These are phyloP conservation scores for Nowakowskiella sp. DNA, from an alignment of 192 early-diverging fungal species.

Conservation along the genomic window DNA sequence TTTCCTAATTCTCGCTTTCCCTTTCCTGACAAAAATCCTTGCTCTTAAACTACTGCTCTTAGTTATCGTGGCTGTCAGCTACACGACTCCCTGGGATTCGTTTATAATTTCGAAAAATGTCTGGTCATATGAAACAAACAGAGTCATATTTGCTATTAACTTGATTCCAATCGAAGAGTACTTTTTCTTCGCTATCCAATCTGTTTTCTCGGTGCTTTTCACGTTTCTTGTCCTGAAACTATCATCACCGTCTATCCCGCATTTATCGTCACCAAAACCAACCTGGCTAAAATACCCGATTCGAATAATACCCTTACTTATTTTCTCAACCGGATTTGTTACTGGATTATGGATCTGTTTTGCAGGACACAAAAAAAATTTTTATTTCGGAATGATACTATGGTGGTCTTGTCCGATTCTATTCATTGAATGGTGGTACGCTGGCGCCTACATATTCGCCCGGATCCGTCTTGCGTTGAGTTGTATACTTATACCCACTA, in stretches of 20 bases:
- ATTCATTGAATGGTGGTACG: slow-evolving; percentile 38
- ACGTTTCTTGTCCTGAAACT: slow-evolving; percentile 27
- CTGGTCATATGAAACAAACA: slow-evolving; percentile 41
- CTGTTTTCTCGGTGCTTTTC: slow-evolving; percentile 31
- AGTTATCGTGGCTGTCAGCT: slow-evolving; percentile 27
- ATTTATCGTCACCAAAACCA: no score
- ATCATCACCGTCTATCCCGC: slow-evolving; percentile 19
- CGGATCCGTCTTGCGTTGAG: slow-evolving; percentile 11
- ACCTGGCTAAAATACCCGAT: no score
- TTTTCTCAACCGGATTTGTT: slow-evolving; percentile 5
- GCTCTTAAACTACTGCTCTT: slow-evolving; percentile 25
- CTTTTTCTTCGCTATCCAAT: slow-evolving; percentile 49
- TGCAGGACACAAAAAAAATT: slow-evolving; percentile 20
- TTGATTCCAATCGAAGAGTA: slow-evolving; percentile 55
- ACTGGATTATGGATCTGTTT: slow-evolving; percentile 6
- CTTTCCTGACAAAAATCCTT: slow-evolving; percentile 23
- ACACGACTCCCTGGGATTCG: slow-evolving; percentile 50
- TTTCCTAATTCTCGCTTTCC: slow-evolving; percentile 16
- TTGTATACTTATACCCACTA: slow-evolving; percentile 30
- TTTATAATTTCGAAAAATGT: slow-evolving; percentile 40
- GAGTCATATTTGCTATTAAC: slow-evolving; percentile 43
- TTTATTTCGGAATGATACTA: slow-evolving; percentile 41
- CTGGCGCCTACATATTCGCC: slow-evolving; percentile 35
- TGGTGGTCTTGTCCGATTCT: slow-evolving; percentile 39
- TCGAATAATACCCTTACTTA: background rate